Percentiles rank a stretch among this genome's conserved stretches.
These are phyloP conservation scores for Cylindricascospora bacillispora DNA, from an alignment of 1,139 yeast species.

Conservation along the genomic window DNA sequence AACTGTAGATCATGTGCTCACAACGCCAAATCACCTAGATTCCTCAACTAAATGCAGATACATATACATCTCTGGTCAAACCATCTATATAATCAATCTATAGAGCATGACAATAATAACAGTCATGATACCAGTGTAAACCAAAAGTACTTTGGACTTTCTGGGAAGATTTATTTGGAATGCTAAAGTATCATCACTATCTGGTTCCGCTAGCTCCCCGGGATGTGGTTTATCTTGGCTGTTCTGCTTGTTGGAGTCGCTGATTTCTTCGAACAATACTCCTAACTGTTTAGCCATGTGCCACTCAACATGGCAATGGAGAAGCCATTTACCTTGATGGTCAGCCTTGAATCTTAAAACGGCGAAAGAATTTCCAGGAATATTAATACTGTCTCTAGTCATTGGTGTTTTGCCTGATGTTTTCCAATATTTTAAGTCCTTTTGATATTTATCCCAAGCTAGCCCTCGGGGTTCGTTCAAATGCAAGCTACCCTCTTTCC, in stretches of 20 bases:
- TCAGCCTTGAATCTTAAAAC: slow-evolving; percentile 47
- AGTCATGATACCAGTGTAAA: slow-evolving; percentile 4
- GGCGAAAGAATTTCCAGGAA: slow-evolving; percentile 48
- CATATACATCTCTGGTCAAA: too few relatives aligned
- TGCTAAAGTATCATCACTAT: neutral
- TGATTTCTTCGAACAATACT: slow-evolving; percentile 35
- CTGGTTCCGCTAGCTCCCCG: neutral
- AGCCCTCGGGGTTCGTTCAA: slow-evolving; percentile 22
- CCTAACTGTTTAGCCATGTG: slow-evolving; percentile 61
- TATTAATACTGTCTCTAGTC: slow-evolving; percentile 52
- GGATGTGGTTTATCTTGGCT: slow-evolving; percentile 1
- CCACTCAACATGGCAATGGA: slow-evolving; percentile 80
- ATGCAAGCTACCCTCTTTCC: slow-evolving; percentile 32
- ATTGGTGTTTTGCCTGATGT: slow-evolving; percentile 31
- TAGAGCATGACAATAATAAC: too few relatives aligned
- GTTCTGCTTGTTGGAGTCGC: neutral
- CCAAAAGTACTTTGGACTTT: slow-evolving; percentile 2
- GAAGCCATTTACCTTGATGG: slow-evolving; percentile 69
- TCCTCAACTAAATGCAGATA: too few relatives aligned
- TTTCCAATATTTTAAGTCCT: slow-evolving; percentile 15
- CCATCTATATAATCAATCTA: too few relatives aligned
- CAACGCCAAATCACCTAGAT: too few relatives aligned
- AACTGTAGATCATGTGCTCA: too few relatives aligned
- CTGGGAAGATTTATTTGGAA: neutral
- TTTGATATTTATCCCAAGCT: slow-evolving; percentile 13